Conservation (phyloP, 176 grass and related monocot genomes). For the Carex scoparia region DNA sequence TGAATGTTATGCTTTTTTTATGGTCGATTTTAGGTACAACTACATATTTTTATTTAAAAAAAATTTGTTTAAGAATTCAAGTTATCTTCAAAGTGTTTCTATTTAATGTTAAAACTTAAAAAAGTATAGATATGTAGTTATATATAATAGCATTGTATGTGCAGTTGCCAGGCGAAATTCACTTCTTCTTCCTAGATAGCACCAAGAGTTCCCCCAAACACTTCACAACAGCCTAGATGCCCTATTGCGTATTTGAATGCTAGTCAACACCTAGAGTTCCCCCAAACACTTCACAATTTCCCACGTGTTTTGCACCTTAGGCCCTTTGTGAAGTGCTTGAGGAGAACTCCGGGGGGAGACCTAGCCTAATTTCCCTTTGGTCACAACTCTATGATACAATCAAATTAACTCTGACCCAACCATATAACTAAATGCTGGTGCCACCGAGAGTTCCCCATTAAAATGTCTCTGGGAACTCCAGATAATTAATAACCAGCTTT, state of each 20-base stretch:
- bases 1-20: not conserved
- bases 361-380: constrained; percentile 25
- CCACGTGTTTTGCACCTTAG: not conserved
- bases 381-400: not conserved
- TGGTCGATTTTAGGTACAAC: not conserved
- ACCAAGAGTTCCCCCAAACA: constrained; percentile 52
- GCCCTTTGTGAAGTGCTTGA: constrained; percentile 34
- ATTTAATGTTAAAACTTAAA: not conserved
- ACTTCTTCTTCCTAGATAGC: constrained; percentile 2
- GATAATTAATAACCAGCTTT: constrained; percentile 6
- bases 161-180: not conserved
- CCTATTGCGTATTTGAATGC: not conserved
- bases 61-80: not conserved
- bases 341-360: constrained; percentile 28
- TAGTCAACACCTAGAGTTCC: constrained; percentile 33
- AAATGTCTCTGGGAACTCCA: constrained; percentile 25
- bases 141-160: not conserved
- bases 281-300: constrained; percentile 48
- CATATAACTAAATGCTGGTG: constrained; percentile 11
- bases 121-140: not conserved
- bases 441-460: constrained; percentile 19
- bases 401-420: not conserved
- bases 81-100: not conserved
- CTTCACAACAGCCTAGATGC: constrained; percentile 31
- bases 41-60: not conserved